Evolutionary conservation across 129 eudicot genomes (phyloP).

Genomic region (Mikania micrantha): DNA sequence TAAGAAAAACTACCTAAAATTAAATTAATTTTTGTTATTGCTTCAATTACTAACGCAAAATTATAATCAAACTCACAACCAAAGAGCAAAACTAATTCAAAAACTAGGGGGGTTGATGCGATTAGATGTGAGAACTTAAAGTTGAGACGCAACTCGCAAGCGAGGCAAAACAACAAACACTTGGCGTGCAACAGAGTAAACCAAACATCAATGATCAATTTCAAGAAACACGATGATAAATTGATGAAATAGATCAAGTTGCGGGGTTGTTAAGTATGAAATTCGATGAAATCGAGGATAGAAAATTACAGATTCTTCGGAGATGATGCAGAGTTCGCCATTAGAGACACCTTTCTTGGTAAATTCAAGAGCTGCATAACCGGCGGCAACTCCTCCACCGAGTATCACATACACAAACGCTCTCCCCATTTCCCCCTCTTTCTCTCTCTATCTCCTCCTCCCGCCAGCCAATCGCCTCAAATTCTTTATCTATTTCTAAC

Average conservation of each 20-base stretch:
- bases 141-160: not conserved
- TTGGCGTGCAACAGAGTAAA: constrained; percentile 22
- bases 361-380: constrained; percentile 97
- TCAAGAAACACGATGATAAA: constrained; percentile 11
- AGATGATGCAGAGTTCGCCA: constrained; percentile 98
- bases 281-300: constrained; percentile 18
- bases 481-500: constrained; percentile 21
- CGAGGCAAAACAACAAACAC: constrained; percentile 23
- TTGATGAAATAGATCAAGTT: not conserved
- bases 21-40: not conserved
- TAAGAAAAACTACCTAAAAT: not conserved
- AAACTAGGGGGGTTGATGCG: not conserved
- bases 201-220: constrained; percentile 13
- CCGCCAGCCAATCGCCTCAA: constrained; percentile 22
- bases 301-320: constrained; percentile 72
- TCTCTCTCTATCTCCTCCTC: constrained; percentile 17
- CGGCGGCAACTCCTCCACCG: constrained; percentile 98
- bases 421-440: constrained; percentile 57
- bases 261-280: not conserved
- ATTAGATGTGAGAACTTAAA: not conserved
- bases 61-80: not conserved
- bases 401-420: constrained; percentile 85
- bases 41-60: not conserved
- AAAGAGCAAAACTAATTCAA: not conserved
- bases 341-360: constrained; percentile 62